Base-by-base conservation (phyloP, 2,329 filamentous ascomycete species). In the Botrytis byssoidea region DNA sequence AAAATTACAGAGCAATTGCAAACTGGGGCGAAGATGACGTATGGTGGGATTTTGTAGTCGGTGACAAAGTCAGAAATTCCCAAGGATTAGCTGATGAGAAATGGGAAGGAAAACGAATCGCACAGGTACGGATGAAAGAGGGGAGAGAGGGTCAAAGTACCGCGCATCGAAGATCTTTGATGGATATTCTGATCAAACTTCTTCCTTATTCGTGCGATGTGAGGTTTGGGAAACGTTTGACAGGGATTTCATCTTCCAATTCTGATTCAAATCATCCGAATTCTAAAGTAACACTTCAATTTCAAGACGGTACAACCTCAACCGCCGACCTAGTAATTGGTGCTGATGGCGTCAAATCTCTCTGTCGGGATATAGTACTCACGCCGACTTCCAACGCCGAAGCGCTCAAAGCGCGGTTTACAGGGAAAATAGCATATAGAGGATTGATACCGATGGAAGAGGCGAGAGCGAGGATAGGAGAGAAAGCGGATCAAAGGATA, bases 361-460 rank as follows among this genome's bases (percentile, higher is more conserved):
- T 68, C 37, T 55, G 46, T 40, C 46, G 65, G 25, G 65, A 68
- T 55, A n/a, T 68, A 22, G 65, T 68, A 6, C 48, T 68, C 25
- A n/a, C 25, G 8, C 65, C 35, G 16, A 42, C 18, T 10, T 40
- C 14, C 5, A 57, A 68, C 1, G 35, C 46, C 3, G 20, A 55
- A 9, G 48, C 35, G 32, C 18, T 68, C 9, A 68, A 55, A 57
- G 65, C 65, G 9, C 65, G 65, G 3, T 68, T 68, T 25, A 68
- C 65, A 16, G 65, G 65, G 9, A 68, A 68, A 68, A n/a, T 68
- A 40, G 89, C 87, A 48, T 92, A 89, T 81, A 85, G 90, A 3
- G 86, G 86, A 0, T 80, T 92, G 0, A 82, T 91, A 3, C 87
- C 89, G 0, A 91, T 91, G 85, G 81, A 83, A 0, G 78, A 44